Evolutionary conservation across 148 eudicot species (phyloP), one percentile per base, ranked within the genome.

Genomic region (Nepenthes gracilis): DNA sequence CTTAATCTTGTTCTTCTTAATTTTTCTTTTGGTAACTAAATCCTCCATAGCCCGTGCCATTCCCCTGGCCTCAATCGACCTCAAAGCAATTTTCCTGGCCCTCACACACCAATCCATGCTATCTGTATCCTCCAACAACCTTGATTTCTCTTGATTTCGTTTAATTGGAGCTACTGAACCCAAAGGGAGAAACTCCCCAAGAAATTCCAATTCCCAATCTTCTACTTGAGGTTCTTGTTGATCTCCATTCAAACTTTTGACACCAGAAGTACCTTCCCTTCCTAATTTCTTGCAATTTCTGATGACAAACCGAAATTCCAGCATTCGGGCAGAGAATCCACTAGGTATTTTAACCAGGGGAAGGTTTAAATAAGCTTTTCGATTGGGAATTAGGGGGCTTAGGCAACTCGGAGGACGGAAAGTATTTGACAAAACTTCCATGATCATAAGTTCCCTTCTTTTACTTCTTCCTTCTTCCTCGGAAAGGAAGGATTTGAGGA

Each of bases 31-130:
- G 54, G 55, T 54, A 14, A 78, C 73, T 67, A 84, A 53, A 8
- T 64, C 74, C 75, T 88, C 86, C 82, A 80, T 64, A 35, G 72
- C 64, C 33, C 35, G 66, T 9, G 72, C 71, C 85, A 86, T 82
- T 48, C 96, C 98, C 61, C 98, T 72, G 33, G 75, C 82, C 75
- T 88, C 86, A 54, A 93, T 93, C 7, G 98, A 82, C 70, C 81
- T 84, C 67, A 88, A 67, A 11, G 98, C 98, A 59, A 76, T 67
- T 75, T 76, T 88, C 81, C 96, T 86, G 1, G 98, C 95, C 77
- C 85, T 82, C 35, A 93, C 84, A 74, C 98, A 88, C 96, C 96
- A 88, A 64, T 88, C 95, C 94, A 88, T 85, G n/a, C 73, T 52
- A 65, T 78, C 85, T 1, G 74, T 71, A 51, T 75, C 82, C 33